A percentile compares a stretch with the other conserved stretches of the same genome.
phyloP scores from a whole-genome alignment of 768 basidiomycete species.

The Lyophyllum shimeji region DNA sequence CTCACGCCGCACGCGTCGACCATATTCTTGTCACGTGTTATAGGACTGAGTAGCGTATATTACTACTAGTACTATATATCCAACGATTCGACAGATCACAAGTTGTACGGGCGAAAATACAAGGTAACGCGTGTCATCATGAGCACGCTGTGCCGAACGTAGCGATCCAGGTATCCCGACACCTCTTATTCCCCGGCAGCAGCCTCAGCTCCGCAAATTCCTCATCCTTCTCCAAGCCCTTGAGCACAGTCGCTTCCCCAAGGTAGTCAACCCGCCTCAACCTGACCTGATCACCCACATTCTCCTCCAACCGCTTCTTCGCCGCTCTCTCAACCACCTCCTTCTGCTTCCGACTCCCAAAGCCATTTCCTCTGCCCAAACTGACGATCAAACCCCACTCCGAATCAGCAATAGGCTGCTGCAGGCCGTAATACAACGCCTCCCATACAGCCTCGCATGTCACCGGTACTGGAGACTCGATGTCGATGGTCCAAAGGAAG shows the following conservation, averaged over 20 bases:
- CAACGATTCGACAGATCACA: no score
- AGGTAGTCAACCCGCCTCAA: constrained; percentile 65
- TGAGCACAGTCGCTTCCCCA: constrained; percentile 57
- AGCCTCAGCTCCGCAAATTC: constrained; percentile 51
- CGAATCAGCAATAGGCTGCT: constrained; percentile 57
- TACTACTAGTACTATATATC: no score
- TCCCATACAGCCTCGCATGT: constrained; percentile 61
- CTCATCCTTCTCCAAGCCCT: constrained; percentile 60
- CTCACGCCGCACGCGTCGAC: no score
- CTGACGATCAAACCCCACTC: constrained; percentile 61
- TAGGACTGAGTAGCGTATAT: no score
- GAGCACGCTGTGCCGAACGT: constrained; percentile 33
- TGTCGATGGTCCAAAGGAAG: constrained; percentile 70
- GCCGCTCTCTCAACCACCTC: constrained; percentile 51
- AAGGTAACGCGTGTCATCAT: neutral
- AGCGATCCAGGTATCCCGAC: constrained; percentile 60
- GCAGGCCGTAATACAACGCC: constrained; percentile 47
- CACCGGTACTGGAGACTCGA: constrained; percentile 37
- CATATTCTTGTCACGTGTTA: no score
- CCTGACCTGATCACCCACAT: constrained; percentile 31
- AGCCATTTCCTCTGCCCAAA: constrained; percentile 20
- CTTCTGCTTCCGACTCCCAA: constrained; percentile 29
- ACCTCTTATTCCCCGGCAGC: constrained; percentile 41
- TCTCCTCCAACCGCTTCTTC: constrained; percentile 43
- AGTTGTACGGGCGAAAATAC: no score